These are phyloP conservation scores for Endoconidiophora laricicola DNA, from an alignment of 2,329 filamentous ascomycete species.

Conservation along the genomic window DNA sequence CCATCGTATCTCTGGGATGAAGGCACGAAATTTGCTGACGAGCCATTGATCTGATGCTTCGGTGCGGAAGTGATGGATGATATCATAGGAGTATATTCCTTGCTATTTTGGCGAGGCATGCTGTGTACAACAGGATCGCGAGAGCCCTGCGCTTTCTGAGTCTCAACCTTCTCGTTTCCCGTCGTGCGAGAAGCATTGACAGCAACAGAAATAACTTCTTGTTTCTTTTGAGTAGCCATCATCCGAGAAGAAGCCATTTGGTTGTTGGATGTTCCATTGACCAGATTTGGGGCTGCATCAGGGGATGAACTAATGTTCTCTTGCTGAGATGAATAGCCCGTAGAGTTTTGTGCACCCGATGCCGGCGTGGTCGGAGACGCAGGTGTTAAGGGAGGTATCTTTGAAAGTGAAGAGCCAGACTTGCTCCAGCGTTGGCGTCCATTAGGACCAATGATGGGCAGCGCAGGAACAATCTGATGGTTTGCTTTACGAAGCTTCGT, in stretches of 20 bases:
- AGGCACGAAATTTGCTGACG: constrained; percentile 3
- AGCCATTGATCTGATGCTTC: background rate
- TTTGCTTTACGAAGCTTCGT: background rate
- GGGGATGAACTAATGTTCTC: too few relatives aligned
- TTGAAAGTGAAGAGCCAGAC: background rate
- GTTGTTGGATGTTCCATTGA: too few relatives aligned
- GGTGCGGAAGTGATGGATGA: background rate
- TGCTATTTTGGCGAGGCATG: background rate
- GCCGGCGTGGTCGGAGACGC: background rate
- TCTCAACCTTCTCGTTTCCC: background rate
- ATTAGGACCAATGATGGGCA: constrained; percentile 5
- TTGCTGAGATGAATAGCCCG: too few relatives aligned
- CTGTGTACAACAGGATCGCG: background rate
- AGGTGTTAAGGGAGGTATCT: background rate
- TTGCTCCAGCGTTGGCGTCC: constrained; percentile 1
- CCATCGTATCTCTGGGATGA: constrained; percentile 1
- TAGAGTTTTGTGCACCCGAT: background rate
- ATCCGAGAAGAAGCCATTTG: too few relatives aligned
- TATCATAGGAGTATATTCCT: background rate
- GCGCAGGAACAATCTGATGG: constrained; percentile 3
- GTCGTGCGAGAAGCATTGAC: too few relatives aligned
- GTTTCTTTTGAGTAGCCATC: too few relatives aligned
- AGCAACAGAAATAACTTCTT: too few relatives aligned
- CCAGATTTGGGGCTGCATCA: too few relatives aligned
- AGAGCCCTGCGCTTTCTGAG: background rate